Base-by-base conservation (phyloP, 495 filamentous ascomycete genomes). In the Arthonia radiata region DNA sequence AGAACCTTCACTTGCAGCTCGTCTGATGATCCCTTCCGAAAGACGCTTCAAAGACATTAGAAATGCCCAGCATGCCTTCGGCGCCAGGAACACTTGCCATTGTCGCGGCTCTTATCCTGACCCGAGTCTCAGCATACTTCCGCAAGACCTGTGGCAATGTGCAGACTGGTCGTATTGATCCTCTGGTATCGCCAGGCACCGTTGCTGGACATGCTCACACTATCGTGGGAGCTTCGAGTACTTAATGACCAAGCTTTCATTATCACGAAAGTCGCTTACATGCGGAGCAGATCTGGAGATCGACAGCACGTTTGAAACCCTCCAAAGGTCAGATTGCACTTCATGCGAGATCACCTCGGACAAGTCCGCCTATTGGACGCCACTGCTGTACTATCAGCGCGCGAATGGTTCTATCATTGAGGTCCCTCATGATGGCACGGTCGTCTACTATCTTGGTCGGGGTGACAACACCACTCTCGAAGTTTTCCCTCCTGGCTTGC, bases 291-390 rank as follows among this genome's bases (percentile, higher is more conserved):
- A 39, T n/a, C 64, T 74, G 39, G 47, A 42, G 15, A 30, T 48
- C 9, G 39, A 34, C 17, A 38, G 61, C 15, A 52, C 37, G 4
- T 60, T 54, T 25, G 47, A 53, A 6, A 49, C 57, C n/a, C 51
- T 77, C 6, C 22, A 49, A 7, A 41, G 45, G 24, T 64, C 51
- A 22, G 46, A 50, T 8, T 77, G 70, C 40, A 71, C 66, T 2
- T 69, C 65, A 6, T 78, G 71, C 37, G 52, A 53, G 32, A 61
- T 72, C 16, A 44, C 46, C 10, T 47, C 66, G 40, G 71, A 78
- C 44, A 67, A 54, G 34, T 76, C 71, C 14, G 63, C 55, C 4
- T 78, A 78, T 44, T 76, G 71, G 70, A 59, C 57, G 18, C 71
- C 71, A 0, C 44, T 43, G 5, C 34, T 77, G 11, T 76, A 72